Conservation (phyloP, 2,329 filamentous ascomycete genomes). For the Ilyonectria robusta region DNA sequence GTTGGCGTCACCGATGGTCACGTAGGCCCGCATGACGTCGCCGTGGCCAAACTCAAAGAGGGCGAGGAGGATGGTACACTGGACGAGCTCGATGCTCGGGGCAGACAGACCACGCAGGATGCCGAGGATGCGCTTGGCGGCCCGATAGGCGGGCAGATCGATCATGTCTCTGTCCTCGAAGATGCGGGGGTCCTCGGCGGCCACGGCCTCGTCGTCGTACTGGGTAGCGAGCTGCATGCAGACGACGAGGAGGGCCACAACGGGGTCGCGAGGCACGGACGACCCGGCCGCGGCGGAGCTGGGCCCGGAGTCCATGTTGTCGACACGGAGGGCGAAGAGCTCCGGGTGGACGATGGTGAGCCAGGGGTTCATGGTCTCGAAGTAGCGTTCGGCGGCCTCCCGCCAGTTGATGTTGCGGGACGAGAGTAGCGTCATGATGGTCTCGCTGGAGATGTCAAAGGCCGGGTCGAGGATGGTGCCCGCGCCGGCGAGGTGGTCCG, state of each 20-base stretch:
- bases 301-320: constrained; percentile 23
- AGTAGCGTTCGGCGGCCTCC: constrained; percentile 55
- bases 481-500: constrained; percentile 35
- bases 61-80: constrained; percentile 58
- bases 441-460: constrained; percentile 53
- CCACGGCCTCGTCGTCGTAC: constrained; percentile 55
- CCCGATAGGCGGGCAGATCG: constrained; percentile 55
- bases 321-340: constrained; percentile 53
- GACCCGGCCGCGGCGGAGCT: not conserved
- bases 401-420: constrained; percentile 55
- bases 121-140: constrained; percentile 56
- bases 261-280: constrained; percentile 41
- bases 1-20: constrained; percentile 59
- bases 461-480: constrained; percentile 49
- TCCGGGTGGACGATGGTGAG: constrained; percentile 57
- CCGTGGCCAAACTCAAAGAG: constrained; percentile 63
- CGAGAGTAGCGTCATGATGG: constrained; percentile 57
- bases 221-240: constrained; percentile 60
- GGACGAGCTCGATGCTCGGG: constrained; percentile 57
- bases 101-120: constrained; percentile 53
- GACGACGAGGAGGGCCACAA: constrained; percentile 57
- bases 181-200: constrained; percentile 37
- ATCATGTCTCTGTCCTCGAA: constrained; percentile 57
- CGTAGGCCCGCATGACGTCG: constrained; percentile 57
- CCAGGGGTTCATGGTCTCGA: constrained; percentile 59